Evolutionary conservation across 257 asterid species (phyloP).

Genomic region (Avicennia marina): DNA sequence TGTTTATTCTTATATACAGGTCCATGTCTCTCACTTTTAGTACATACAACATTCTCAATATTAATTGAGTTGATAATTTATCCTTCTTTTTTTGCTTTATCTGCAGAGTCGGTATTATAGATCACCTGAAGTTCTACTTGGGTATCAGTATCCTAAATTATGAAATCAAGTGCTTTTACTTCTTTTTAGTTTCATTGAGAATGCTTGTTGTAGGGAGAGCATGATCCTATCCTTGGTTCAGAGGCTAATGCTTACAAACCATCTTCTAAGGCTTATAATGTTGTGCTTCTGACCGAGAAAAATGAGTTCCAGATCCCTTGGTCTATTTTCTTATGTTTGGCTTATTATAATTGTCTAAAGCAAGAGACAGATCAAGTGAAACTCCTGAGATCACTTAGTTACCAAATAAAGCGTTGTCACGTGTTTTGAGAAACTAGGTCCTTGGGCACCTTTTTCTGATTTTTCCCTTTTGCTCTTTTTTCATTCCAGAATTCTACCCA

Average conservation of each 20-base stretch:
- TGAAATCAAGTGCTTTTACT: not conserved
- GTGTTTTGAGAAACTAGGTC: not conserved
- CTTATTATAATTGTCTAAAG: too few relatives aligned
- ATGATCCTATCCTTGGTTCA: too few relatives aligned
- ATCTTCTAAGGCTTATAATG: too few relatives aligned
- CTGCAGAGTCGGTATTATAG: slow-evolving; percentile 96
- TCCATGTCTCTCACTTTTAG: slow-evolving; percentile 14
- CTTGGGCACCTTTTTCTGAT: not conserved
- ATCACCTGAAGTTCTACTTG: slow-evolving; percentile 99
- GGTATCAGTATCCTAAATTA: slow-evolving; percentile 89
- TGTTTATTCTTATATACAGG: slow-evolving; percentile 98
- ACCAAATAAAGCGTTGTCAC: too few relatives aligned
- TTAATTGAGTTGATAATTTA: not conserved
- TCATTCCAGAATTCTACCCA: too few relatives aligned
- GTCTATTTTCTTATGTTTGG: too few relatives aligned
- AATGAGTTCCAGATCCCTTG: too few relatives aligned
- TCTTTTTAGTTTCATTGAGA: too few relatives aligned
- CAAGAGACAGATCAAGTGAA: too few relatives aligned
- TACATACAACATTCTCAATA: not conserved
- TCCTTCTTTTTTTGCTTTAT: slow-evolving; percentile 15
- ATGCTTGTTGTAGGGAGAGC: not conserved
- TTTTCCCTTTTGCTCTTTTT: not conserved
- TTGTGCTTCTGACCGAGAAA: too few relatives aligned
- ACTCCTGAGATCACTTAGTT: too few relatives aligned
- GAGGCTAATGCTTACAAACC: too few relatives aligned